Evolutionary conservation across 2,329 filamentous ascomycete genomes (phyloP).

Genomic region (Xylogone sp.): DNA sequence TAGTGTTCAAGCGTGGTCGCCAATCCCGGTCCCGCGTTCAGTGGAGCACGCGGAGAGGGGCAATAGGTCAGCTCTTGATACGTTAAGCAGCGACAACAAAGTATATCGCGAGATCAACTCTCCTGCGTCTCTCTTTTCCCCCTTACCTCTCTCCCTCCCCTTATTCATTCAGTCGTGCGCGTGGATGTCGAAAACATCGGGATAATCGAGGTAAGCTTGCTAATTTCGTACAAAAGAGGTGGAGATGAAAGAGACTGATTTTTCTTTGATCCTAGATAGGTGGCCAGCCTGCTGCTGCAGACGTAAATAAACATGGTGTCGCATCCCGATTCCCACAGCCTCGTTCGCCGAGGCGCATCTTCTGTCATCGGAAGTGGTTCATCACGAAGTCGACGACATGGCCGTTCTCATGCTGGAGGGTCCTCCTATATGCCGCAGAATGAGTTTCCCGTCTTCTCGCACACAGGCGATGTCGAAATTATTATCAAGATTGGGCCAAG

Average conservation of each 20-base stretch:
- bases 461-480: constrained; percentile 92
- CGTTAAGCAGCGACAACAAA: background rate
- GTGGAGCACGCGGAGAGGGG: background rate
- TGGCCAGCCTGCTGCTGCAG: background rate
- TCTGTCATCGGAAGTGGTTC: constrained; percentile 58
- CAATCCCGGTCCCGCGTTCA: background rate
- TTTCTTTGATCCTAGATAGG: background rate
- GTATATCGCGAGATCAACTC: background rate
- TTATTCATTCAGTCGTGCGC: background rate
- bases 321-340: constrained; percentile 53
- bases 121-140: background rate
- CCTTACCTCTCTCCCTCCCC: background rate
- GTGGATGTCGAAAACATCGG: background rate
- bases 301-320: constrained; percentile 50
- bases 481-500: constrained; percentile 65
- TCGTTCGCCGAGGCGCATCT: constrained; percentile 56
- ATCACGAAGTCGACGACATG: constrained; percentile 65
- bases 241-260: background rate
- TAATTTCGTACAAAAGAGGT: no score
- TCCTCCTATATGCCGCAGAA: constrained; percentile 70
- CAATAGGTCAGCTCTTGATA: background rate
- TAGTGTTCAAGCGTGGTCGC: background rate
- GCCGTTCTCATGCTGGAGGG: constrained; percentile 76
- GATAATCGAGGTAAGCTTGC: no score
- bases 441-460: constrained; percentile 87